A percentile compares a stretch with the other conserved stretches of the same genome.
These are phyloP conservation scores for Chaetomium strumarium DNA, from an alignment of 2,329 filamentous ascomycete genomes.

Conservation along the genomic window DNA sequence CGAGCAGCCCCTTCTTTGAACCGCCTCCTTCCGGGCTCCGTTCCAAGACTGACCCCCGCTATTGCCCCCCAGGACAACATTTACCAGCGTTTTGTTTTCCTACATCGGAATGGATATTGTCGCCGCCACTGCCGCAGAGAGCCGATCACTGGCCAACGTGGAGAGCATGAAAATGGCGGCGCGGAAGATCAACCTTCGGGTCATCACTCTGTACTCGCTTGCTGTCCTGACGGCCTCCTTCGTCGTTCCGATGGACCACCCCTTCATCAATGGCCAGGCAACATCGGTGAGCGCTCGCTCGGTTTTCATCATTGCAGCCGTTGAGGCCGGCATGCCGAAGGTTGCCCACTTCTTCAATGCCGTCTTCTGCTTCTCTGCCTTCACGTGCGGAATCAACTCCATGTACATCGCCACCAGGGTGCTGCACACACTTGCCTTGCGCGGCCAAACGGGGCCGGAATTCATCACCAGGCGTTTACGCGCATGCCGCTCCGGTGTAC, in stretches of 20 bases:
- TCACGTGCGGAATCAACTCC: constrained; percentile 35
- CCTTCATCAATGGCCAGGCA: constrained; percentile 36
- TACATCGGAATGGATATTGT: constrained; percentile 37
- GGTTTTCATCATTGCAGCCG: constrained; percentile 34
- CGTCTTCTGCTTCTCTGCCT: constrained; percentile 34
- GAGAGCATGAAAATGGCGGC: constrained; percentile 38
- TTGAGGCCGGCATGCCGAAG: constrained; percentile 33
- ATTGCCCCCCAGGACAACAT: constrained; percentile 29
- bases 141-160: constrained; percentile 30
- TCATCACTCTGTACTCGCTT: constrained; percentile 28
- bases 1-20: not conserved
- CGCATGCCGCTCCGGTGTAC: constrained; percentile 34
- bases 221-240: constrained; percentile 28
- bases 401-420: constrained; percentile 35
- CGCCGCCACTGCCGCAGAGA: constrained; percentile 34
- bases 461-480: constrained; percentile 35
- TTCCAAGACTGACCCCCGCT: not conserved
- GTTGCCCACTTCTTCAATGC: constrained; percentile 35
- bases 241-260: constrained; percentile 33
- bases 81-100: constrained; percentile 34
- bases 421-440: constrained; percentile 34
- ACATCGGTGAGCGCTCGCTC: constrained; percentile 31
- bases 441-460: constrained; percentile 35
- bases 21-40: not conserved
- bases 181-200: constrained; percentile 34